phyloP scores from a whole-genome alignment of 2,329 filamentous ascomycete genomes.

The Pseudomassariella vexata region DNA sequence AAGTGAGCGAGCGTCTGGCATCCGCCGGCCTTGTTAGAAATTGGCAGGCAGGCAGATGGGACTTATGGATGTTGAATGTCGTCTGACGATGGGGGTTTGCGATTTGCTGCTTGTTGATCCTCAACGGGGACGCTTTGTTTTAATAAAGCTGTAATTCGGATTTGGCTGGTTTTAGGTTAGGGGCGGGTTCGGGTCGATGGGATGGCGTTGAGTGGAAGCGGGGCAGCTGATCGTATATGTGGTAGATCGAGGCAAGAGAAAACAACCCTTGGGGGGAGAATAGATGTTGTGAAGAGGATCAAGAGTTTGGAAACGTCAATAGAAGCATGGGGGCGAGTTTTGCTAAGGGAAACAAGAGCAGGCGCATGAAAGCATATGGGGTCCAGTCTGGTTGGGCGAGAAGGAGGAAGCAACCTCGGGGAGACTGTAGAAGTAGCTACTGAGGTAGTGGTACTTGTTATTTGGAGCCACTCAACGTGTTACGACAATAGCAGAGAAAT shows the following conservation, averaged over 20 bases:
- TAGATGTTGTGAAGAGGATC: not conserved
- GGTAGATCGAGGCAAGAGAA: not conserved
- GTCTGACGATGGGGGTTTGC: not conserved
- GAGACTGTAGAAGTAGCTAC: not conserved
- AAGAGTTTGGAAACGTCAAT: no score
- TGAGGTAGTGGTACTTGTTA: slow-evolving; percentile 1
- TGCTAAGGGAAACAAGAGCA: no score
- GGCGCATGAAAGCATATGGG: no score
- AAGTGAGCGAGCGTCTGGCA: no score
- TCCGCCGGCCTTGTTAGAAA: not conserved
- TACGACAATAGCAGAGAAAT: no score
- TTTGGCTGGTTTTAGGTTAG: slow-evolving; percentile 8
- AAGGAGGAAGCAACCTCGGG: slow-evolving; percentile 1
- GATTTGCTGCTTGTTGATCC: not conserved
- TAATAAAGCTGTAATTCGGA: slow-evolving; percentile 3
- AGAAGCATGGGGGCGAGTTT: no score
- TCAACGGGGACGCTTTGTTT: slow-evolving; percentile 1
- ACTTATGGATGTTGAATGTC: slow-evolving; percentile 1
- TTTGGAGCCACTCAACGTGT: no score
- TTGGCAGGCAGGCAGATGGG: not conserved
- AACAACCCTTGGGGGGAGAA: not conserved
- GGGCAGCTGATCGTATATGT: not conserved
- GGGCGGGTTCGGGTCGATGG: slow-evolving; percentile 6
- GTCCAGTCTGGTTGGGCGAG: no score
- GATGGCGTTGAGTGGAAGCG: slow-evolving; percentile 1